Percentiles rank a stretch among this genome's conserved stretches.
These are phyloP conservation scores for Erodium texanum DNA, from an alignment of 441 rosid species.

Conservation along the genomic window DNA sequence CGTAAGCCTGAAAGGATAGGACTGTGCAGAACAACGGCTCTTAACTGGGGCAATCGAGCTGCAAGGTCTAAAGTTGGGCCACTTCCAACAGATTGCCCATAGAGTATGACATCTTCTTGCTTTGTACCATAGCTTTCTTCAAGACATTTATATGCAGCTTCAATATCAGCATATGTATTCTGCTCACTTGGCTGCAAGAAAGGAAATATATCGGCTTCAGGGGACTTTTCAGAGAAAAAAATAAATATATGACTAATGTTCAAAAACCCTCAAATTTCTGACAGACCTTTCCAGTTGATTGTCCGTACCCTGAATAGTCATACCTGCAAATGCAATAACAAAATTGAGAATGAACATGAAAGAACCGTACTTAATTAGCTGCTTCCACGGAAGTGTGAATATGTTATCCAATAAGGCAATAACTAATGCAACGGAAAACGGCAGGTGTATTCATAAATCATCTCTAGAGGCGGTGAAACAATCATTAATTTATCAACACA, in stretches of 20 bases:
- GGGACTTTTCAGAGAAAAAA: conserved; percentile 3
- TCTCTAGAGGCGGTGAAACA: too few species aligned
- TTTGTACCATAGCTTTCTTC: conserved; percentile 81
- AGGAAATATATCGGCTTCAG: conserved; percentile 16
- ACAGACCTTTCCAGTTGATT: conserved; percentile 81
- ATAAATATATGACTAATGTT: not conserved
- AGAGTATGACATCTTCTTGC: conserved; percentile 85
- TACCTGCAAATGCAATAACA: conserved; percentile 50
- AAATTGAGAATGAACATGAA: conserved; percentile 17
- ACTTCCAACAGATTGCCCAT: conserved; percentile 96
- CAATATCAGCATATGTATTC: conserved; percentile 84
- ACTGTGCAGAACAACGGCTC: conserved; percentile 89
- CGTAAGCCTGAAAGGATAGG: conserved; percentile 92
- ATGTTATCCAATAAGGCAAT: not conserved
- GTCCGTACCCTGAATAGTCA: conserved; percentile 88
- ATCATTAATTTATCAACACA: too few species aligned
- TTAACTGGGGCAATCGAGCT: conserved; percentile 57
- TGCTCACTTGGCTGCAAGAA: conserved; percentile 81
- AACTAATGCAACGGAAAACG: conserved; percentile 8
- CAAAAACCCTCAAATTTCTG: conserved; percentile 14
- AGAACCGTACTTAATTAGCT: conserved; percentile 5
- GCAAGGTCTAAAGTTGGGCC: conserved; percentile 94
- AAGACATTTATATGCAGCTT: conserved; percentile 83
- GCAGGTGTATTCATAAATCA: not conserved
- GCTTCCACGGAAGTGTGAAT: not conserved